phyloP scores from a whole-genome alignment of 225 moss, liverwort and hornwort genomes.

The Rhytidiadelphus loreus region DNA sequence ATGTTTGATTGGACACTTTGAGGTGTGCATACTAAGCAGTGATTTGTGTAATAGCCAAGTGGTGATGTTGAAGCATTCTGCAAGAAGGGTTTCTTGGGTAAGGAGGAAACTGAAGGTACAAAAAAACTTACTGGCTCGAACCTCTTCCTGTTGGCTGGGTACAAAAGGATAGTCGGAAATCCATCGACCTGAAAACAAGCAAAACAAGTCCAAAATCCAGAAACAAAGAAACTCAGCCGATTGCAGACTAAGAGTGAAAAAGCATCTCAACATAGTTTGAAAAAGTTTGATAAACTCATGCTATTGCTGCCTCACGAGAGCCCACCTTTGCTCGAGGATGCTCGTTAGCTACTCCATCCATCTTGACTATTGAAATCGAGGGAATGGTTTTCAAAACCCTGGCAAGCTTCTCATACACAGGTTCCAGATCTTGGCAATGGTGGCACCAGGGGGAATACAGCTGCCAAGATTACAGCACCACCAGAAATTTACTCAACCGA shows the following conservation, averaged over 20 bases:
- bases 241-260: background rate
- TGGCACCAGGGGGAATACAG: conserved; percentile 65
- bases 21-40: too few relatives aligned
- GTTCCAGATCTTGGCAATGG: conserved; percentile 59
- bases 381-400: conserved; percentile 38
- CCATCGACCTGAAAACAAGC: conserved; percentile 41
- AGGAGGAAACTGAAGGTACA: background rate
- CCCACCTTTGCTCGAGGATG: conserved; percentile 71
- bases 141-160: conserved; percentile 63
- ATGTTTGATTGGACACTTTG: too few relatives aligned
- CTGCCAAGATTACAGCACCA: conserved; percentile 5
- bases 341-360: conserved; percentile 71
- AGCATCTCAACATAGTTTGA: background rate
- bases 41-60: background rate
- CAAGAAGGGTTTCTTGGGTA: background rate
- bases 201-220: background rate
- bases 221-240: background rate
- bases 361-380: conserved; percentile 67
- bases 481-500: too few relatives aligned
- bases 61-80: background rate
- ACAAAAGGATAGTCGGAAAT: conserved; percentile 70
- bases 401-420: conserved; percentile 46
- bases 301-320: background rate
- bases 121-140: conserved; percentile 57
- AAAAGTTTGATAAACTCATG: background rate